Evolutionary conservation across 73 alveolate genomes (phyloP), one percentile per base, ranked within the genome.

Genomic region (Tetrahymena malaccensis): DNA sequence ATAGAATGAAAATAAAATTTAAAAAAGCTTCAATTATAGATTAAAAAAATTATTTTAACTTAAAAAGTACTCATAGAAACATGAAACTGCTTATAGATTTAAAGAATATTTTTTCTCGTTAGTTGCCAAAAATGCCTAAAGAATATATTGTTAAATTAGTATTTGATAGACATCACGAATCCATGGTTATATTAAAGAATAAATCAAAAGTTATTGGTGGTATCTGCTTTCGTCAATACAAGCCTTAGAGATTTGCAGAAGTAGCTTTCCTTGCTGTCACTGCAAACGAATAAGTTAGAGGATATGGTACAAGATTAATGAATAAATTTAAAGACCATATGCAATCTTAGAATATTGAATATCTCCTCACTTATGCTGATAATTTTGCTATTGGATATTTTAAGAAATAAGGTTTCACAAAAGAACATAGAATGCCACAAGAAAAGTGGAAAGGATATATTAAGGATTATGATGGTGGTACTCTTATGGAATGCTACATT

Each of bases 81-180:
- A 95, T 95, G 97, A 95, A 89, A 40, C 43, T 50, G 70, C 93
- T 98, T 19, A 98, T 98, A 25, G 99, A 98, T 94, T 96, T 99
- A 55, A 99, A 99, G 97, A 98, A 98, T 94, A 99, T 99, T 40
- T 98, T 99, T 58, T 98, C 99, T 21, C 98, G 98, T 85, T 98
- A 99, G 93, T 98, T 99, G 10, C 99, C 99, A n/a, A 97, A 98
- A 96, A 99, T 99, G 99, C 99, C 99, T 37, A 96, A 98, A 93
- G 99, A 98, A 95, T 99, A 99, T 97, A 99, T 99, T 35, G 99
- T 97, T 7, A 97, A 98, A 93, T 97, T 99, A 33, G 99, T 98
- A n/a, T 96, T 99, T 95, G 99, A 99, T 97, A 93, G 99, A 56
- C 94, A 96, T 83, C 99, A 99, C 94, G 99, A 98, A 96, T 96